Conservation (phyloP, 768 basidiomycete species). For the Lentinula lateritia region DNA sequence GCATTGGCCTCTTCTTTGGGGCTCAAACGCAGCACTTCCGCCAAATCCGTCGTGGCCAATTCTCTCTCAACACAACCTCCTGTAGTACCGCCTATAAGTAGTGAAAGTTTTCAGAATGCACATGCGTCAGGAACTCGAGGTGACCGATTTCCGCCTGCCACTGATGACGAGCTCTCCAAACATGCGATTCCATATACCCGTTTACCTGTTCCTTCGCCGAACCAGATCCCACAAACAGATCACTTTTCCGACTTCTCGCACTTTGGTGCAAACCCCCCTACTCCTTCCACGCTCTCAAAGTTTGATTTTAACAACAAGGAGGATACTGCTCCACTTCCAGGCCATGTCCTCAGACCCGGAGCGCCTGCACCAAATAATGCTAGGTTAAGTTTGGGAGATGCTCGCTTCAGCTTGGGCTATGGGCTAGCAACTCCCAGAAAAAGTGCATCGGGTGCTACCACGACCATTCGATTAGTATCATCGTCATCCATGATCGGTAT, state of each 20-base stretch:
- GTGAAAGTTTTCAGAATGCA: not conserved
- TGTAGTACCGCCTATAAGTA: not conserved
- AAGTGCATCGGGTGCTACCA: slow-evolving; percentile 35
- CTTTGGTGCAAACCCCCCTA: slow-evolving; percentile 14
- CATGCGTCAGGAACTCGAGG: not conserved
- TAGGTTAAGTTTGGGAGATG: slow-evolving; percentile 49
- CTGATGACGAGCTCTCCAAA: slow-evolving; percentile 31
- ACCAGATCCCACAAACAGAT: slow-evolving; percentile 37
- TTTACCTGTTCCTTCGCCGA: slow-evolving; percentile 24
- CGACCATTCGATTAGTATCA: slow-evolving; percentile 47
- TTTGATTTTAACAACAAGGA: slow-evolving; percentile 25
- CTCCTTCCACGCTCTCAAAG: slow-evolving; percentile 11
- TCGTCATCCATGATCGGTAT: slow-evolving; percentile 10
- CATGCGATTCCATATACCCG: slow-evolving; percentile 39
- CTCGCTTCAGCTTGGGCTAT: slow-evolving; percentile 19
- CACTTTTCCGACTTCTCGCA: slow-evolving; percentile 41
- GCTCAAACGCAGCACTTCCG: slow-evolving; percentile 48
- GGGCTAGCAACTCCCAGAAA: slow-evolving; percentile 30
- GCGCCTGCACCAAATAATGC: slow-evolving; percentile 56
- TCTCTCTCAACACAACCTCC: slow-evolving; percentile 2
- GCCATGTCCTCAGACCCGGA: slow-evolving; percentile 52
- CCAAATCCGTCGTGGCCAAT: slow-evolving; percentile 17
- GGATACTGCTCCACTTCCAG: slow-evolving; percentile 48
- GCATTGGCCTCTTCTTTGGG: slow-evolving; percentile 74
- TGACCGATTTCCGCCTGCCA: not conserved